Conservation (phyloP, 2,329 filamentous ascomycete genomes). For the Colletotrichum paranaense region DNA sequence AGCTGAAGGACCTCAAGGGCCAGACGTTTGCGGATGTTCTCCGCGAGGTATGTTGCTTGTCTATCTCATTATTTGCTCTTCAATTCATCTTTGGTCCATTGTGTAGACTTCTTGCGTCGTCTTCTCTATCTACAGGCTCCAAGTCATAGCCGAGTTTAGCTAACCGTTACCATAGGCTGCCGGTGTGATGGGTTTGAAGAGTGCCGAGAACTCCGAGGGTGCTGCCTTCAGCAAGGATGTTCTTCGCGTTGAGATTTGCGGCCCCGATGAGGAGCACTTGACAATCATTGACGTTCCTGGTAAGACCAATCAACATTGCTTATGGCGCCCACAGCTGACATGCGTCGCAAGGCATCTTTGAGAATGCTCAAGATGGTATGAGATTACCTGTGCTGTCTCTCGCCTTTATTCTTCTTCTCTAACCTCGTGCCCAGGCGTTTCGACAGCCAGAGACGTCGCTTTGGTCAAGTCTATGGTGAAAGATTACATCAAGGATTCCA, state of each 20-base stretch:
- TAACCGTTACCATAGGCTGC: neutral
- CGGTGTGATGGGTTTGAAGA: constrained; percentile 19
- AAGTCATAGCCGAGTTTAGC: too few species aligned
- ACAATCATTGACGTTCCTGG: constrained; percentile 48
- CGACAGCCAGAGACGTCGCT: constrained; percentile 40
- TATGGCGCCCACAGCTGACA: constrained; percentile 50
- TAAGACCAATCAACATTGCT: constrained; percentile 52
- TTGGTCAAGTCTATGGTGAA: constrained; percentile 43
- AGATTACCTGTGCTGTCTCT: neutral
- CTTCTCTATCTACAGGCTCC: neutral
- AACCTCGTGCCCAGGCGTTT: constrained; percentile 38
- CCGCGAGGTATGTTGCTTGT: constrained; percentile 49
- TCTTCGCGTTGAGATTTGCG: constrained; percentile 38
- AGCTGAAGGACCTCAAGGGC: constrained; percentile 80
- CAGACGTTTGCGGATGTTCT: constrained; percentile 20
- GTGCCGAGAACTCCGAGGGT: neutral
- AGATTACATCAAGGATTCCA: constrained; percentile 55
- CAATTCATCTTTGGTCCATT: neutral
- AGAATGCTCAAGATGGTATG: constrained; percentile 29
- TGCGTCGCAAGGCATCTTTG: constrained; percentile 50
- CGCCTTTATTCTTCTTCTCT: neutral
- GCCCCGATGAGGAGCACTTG: constrained; percentile 37
- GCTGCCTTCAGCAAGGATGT: constrained; percentile 36
- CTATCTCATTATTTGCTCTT: constrained; percentile 44
- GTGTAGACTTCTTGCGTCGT: neutral